A percentile compares a stretch with the other conserved stretches of the same genome.
Conservation (phyloP, 2,329 filamentous ascomycete genomes). For the Ramularia endophylla region DNA sequence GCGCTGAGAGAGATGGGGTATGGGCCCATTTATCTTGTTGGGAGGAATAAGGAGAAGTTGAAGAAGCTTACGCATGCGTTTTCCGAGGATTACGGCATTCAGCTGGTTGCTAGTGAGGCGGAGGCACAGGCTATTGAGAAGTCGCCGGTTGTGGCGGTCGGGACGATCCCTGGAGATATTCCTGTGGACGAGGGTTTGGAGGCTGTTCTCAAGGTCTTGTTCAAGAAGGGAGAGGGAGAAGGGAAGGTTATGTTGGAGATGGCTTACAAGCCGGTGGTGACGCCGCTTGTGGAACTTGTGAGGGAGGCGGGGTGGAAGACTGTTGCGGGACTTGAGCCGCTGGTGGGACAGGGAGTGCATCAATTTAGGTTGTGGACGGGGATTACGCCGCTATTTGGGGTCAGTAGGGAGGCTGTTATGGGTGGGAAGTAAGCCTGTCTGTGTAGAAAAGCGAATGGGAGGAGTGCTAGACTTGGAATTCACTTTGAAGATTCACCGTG, state of each 20-base stretch:
- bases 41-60: slow-evolving; percentile 62
- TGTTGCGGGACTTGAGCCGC: slow-evolving; percentile 80
- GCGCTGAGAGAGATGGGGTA: slow-evolving; percentile 79
- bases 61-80: slow-evolving; percentile 54
- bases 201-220: slow-evolving; percentile 55
- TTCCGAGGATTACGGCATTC: slow-evolving; percentile 64
- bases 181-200: slow-evolving; percentile 69
- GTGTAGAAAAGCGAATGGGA: too few species aligned
- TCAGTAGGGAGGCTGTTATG: slow-evolving; percentile 53
- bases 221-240: slow-evolving; percentile 41
- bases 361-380: slow-evolving; percentile 77
- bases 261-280: slow-evolving; percentile 87
- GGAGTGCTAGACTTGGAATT: too few species aligned
- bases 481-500: too few species aligned
- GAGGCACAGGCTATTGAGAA: slow-evolving; percentile 46
- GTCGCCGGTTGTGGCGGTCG: slow-evolving; percentile 67
- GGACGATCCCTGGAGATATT: slow-evolving; percentile 83
- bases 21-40: slow-evolving; percentile 79
- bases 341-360: slow-evolving; percentile 78
- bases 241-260: slow-evolving; percentile 75
- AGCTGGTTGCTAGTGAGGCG: slow-evolving; percentile 51
- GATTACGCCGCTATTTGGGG: slow-evolving; percentile 65
- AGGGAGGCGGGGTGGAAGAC: slow-evolving; percentile 66
- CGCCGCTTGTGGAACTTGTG: slow-evolving; percentile 78
- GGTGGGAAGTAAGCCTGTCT: too few species aligned